Evolutionary conservation across 257 asterid genomes (phyloP), one percentile per base, ranked within the genome.

Genomic region (Lycium barbarum): DNA sequence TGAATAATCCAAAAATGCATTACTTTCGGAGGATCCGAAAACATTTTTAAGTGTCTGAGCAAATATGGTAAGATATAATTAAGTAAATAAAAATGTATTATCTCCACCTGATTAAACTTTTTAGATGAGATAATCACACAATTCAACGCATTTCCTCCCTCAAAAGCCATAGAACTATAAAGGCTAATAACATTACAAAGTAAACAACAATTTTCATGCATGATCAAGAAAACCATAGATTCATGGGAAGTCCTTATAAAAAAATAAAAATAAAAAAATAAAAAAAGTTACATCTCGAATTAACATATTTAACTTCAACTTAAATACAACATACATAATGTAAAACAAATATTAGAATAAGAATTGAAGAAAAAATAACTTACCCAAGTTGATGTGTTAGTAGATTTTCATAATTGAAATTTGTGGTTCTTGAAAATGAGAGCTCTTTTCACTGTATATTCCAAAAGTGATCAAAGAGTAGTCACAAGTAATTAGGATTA

Each of bases 361-460:
- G 5, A 51, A 76, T 22, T 22, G 82, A 0, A 53, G 26, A 53
- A 51, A 43, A 76, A 26, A 13, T 12, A 74, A 74, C 22, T 49
- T 72, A 72, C 80, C 80, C 36, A 5, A 74, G 4, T 49, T 49
- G 12, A 11, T 49, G 43, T 47, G 12, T 74, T 20, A 74, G 20
- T 74, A 74, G 59, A n/a, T 49, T 74, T 49, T 49, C 45, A 74
- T 74, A 74, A 0, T 51, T 51, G 62, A 51, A 74, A 74, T 22
- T 49, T 51, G 13, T 6, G n/a, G 40, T 49, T 49, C 81, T 74
- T 20, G 62, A 74, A 26, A 74, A 74, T 49, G 13, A 47, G 81
- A 76, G 15, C 81, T 5, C 59, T 51, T 13, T 73, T 74, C 11
- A 74, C 61, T 74, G 81, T 74, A 20, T 12, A 22, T 22, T 76